These are phyloP conservation scores for Protomyces inouyei DNA, from an alignment of 1,139 yeast species.

Conservation along the genomic window DNA sequence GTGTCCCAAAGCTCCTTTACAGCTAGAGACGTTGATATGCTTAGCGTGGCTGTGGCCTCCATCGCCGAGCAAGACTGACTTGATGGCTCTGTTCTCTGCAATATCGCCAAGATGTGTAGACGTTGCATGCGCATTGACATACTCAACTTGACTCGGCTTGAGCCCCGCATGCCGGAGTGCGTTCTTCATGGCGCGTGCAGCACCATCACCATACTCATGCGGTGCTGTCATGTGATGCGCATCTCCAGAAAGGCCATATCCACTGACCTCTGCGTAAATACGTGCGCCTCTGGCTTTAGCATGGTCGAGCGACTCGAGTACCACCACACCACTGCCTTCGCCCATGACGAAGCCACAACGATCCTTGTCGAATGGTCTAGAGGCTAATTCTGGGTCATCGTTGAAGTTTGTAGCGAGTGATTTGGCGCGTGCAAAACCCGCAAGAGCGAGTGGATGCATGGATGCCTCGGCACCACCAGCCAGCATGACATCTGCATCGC, in stretches of 20 bases:
- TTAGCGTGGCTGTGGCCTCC: slow-evolving; percentile 30
- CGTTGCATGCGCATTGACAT: slow-evolving; percentile 95
- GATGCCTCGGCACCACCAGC: slow-evolving; percentile 93
- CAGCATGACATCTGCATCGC: slow-evolving; percentile 78
- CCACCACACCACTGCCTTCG: slow-evolving; percentile 83
- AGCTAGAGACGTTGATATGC: slow-evolving; percentile 58
- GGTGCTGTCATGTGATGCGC: slow-evolving; percentile 95
- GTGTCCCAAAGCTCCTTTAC: slow-evolving; percentile 92
- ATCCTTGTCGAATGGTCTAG: slow-evolving; percentile 78
- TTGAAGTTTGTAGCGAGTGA: slow-evolving; percentile 64
- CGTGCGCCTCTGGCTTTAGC: slow-evolving; percentile 60
- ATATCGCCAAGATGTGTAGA: slow-evolving; percentile 84
- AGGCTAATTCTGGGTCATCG: slow-evolving; percentile 59
- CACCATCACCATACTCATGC: slow-evolving; percentile 74
- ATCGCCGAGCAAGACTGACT: slow-evolving; percentile 42
- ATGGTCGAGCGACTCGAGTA: slow-evolving; percentile 61
- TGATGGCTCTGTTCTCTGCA: slow-evolving; percentile 78
- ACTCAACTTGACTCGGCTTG: slow-evolving; percentile 52
- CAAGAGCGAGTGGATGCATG: slow-evolving; percentile 77
- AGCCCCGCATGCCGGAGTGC: slow-evolving; percentile 56
- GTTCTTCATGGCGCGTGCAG: slow-evolving; percentile 71
- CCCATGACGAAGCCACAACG: slow-evolving; percentile 88
- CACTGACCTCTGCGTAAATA: slow-evolving; percentile 74
- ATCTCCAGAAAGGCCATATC: slow-evolving; percentile 90
- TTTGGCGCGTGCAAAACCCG: slow-evolving; percentile 89